Evolutionary conservation across 2,329 filamentous ascomycete species (phyloP).

Genomic region (Talaromyces sp.): DNA sequence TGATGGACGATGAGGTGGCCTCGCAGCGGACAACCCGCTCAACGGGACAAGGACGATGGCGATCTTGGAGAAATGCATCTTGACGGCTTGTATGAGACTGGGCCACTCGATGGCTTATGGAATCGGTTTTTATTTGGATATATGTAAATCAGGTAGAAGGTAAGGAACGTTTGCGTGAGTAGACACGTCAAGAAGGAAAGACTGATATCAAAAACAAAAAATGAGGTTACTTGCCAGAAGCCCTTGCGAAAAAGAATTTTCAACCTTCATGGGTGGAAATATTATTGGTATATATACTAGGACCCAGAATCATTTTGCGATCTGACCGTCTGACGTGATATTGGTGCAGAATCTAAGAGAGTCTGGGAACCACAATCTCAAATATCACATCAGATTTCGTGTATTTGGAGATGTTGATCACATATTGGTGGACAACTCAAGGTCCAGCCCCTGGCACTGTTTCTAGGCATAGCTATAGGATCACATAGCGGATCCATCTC

Average conservation of each 20-base stretch:
- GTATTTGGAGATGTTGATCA: neutral
- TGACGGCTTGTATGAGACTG: neutral
- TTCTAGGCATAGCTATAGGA: neutral
- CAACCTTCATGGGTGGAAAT: neutral
- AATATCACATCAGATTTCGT: neutral
- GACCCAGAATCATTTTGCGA: neutral
- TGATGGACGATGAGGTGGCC: conserved; percentile 1
- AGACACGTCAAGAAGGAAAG: neutral
- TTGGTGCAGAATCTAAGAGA: neutral
- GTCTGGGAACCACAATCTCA: neutral
- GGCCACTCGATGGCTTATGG: neutral
- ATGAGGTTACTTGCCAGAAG: conserved; percentile 10
- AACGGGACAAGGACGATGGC: conserved; percentile 1
- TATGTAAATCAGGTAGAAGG: neutral
- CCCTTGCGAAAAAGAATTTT: neutral
- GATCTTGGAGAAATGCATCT: conserved; percentile 13
- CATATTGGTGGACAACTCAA: neutral
- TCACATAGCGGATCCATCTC: neutral
- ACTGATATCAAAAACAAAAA: neutral
- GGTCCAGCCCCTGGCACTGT: neutral
- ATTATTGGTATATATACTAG: neutral
- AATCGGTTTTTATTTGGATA: neutral
- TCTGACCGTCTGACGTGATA: neutral
- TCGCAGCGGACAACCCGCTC: conserved; percentile 14
- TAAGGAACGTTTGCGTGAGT: neutral